These are phyloP conservation scores for Ilyonectria destructans DNA, from an alignment of 2,329 filamentous ascomycete species.

Conservation along the genomic window DNA sequence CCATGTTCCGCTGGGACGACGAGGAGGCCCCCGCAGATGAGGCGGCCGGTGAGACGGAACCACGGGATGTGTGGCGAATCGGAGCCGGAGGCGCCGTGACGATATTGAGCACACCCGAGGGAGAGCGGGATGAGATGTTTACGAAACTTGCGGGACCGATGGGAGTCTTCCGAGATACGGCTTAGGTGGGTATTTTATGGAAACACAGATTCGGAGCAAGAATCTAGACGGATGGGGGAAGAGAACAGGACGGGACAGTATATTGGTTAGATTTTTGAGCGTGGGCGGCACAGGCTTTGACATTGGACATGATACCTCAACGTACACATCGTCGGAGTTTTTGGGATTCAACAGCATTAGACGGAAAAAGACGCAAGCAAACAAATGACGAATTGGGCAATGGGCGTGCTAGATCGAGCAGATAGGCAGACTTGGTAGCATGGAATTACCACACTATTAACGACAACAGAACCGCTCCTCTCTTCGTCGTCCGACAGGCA, in stretches of 20 bases:
- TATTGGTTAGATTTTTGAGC: conserved; percentile 31
- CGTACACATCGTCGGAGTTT: conserved; percentile 55
- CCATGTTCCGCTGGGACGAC: conserved; percentile 81
- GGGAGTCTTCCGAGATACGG: conserved; percentile 63
- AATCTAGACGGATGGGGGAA: neutral
- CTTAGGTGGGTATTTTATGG: conserved; percentile 38
- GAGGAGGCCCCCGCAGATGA: conserved; percentile 59
- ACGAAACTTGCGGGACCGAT: conserved; percentile 77
- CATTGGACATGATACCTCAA: conserved; percentile 53
- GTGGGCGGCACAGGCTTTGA: conserved; percentile 16
- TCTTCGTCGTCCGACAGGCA: conserved; percentile 18
- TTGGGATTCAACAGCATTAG: conserved; percentile 50
- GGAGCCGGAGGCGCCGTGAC: conserved; percentile 95
- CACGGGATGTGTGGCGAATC: conserved; percentile 80
- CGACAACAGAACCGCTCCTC: conserved; percentile 27
- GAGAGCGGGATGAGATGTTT: conserved; percentile 93
- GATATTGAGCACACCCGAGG: conserved; percentile 83
- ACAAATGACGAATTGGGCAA: conserved; percentile 9
- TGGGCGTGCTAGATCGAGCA: conserved; percentile 16
- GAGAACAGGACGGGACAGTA: neutral
- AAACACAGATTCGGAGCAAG: conserved; percentile 8
- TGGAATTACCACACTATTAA: conserved; percentile 34
- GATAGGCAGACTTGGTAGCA: conserved; percentile 23
- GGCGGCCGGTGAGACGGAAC: conserved; percentile 45
- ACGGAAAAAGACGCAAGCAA: conserved; percentile 36